A percentile compares a stretch with the other conserved stretches of the same genome.
phyloP scores from a whole-genome alignment of 1,284 basidiomycete genomes.

The Ceratobasidium sp. region DNA sequence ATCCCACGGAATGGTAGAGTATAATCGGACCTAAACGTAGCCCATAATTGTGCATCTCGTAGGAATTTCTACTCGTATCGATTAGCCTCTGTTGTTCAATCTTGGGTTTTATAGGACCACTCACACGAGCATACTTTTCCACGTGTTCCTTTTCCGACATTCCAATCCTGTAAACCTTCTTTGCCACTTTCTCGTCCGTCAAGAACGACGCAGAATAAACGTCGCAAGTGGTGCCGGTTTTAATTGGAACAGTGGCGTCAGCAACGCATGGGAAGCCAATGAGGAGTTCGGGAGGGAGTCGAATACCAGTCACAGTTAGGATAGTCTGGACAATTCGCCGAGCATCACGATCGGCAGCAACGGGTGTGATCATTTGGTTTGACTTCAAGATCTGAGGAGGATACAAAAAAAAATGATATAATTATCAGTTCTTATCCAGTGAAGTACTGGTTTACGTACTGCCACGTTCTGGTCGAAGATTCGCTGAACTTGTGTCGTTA shows the following conservation, averaged over 20 bases:
- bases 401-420: too few species aligned
- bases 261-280: neutral
- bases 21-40: slow-evolving; percentile 16
- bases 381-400: too few species aligned
- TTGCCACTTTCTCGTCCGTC: neutral
- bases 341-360: neutral
- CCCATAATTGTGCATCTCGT: slow-evolving; percentile 3
- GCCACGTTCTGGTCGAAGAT: too few species aligned
- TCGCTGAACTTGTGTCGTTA: neutral
- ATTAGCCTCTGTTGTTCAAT: neutral
- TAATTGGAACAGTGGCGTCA: neutral
- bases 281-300: neutral
- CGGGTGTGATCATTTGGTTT: neutral
- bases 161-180: slow-evolving; percentile 4
- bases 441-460: too few species aligned
- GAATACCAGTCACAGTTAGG: neutral
- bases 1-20: slow-evolving; percentile 25
- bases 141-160: neutral
- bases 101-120: too few species aligned
- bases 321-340: neutral
- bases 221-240: neutral
- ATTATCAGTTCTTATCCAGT: too few species aligned
- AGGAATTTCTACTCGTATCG: neutral
- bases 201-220: neutral
- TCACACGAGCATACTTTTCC: neutral